A percentile compares a stretch with the other conserved stretches of the same genome.
Evolutionary conservation across 805 yeast species (phyloP).

Genomic region (Blastobotrys mokoenaii): DNA sequence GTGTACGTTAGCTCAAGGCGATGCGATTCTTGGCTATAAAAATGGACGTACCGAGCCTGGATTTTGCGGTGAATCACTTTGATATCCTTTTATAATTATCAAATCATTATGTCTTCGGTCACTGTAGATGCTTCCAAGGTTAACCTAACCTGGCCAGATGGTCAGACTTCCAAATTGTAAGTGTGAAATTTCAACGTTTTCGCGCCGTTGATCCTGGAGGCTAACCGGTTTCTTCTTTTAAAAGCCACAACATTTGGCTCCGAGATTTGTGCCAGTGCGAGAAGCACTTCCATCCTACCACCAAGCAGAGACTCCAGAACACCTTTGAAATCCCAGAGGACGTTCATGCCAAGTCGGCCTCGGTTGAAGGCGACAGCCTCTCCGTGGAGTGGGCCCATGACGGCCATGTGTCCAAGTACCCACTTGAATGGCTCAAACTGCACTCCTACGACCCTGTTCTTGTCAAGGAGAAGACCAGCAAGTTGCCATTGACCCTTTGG

Average conservation of each 20-base stretch:
- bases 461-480: constrained; percentile 23
- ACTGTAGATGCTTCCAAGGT: constrained; percentile 19
- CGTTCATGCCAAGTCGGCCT: constrained; percentile 20
- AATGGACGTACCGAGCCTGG: neutral
- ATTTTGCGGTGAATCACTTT: neutral
- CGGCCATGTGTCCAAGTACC: constrained; percentile 34
- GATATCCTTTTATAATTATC: too few relatives aligned
- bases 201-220: too few relatives aligned
- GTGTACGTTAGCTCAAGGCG: constrained; percentile 2
- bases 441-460: constrained; percentile 48
- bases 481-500: constrained; percentile 38
- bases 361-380: constrained; percentile 12
- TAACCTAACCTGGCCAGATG: constrained; percentile 23
- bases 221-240: too few relatives aligned
- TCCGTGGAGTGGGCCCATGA: constrained; percentile 32
- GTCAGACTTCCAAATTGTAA: constrained; percentile 22
- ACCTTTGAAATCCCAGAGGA: constrained; percentile 38
- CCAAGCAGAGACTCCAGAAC: constrained; percentile 53
- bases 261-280: constrained; percentile 57
- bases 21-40: neutral
- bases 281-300: constrained; percentile 43
- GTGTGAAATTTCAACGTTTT: constrained; percentile 5
- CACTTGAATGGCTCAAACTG: constrained; percentile 35
- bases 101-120: constrained; percentile 1
- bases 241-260: constrained; percentile 47